These are phyloP conservation scores for Aurantiochytrium sp. DNA, from an alignment of 108 stramenopile genomes.

Conservation along the genomic window DNA sequence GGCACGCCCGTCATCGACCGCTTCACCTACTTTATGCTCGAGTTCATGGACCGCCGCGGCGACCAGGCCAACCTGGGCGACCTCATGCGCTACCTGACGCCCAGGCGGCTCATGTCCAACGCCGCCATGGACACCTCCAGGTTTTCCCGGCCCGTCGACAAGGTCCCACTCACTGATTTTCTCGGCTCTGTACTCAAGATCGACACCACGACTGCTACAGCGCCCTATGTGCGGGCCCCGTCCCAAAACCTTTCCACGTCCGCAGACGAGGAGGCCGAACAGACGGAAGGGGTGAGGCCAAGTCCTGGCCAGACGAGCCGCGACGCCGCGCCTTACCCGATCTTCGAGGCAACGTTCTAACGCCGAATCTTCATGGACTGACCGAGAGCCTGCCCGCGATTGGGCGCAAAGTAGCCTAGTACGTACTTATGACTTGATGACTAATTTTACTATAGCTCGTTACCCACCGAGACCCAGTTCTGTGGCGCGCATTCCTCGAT, in stretches of 20 bases:
- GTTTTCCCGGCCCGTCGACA: not conserved
- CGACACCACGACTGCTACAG: not conserved
- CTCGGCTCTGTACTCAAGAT: not conserved
- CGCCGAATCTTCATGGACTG: not conserved
- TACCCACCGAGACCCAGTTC: not conserved
- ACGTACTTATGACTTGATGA: no score
- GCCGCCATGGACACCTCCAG: not conserved
- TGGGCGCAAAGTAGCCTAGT: no score
- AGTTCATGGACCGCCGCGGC: not conserved
- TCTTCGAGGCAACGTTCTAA: not conserved
- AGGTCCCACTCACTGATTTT: not conserved
- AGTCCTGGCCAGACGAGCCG: no score
- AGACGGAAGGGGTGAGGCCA: no score
- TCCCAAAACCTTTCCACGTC: not conserved
- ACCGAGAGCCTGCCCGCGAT: no score
- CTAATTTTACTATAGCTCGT: not conserved
- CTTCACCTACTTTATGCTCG: constrained; percentile 58
- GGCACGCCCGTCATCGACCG: constrained; percentile 72
- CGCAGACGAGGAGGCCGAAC: not conserved
- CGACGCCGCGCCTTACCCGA: not conserved
- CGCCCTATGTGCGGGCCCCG: not conserved
- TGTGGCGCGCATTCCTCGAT: no score
- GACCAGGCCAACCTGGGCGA: not conserved
- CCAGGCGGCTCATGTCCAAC: not conserved
- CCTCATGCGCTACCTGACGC: not conserved